These are phyloP conservation scores for Tephrocybe sp. DNA, from an alignment of 768 basidiomycete genomes.

Conservation along the genomic window DNA sequence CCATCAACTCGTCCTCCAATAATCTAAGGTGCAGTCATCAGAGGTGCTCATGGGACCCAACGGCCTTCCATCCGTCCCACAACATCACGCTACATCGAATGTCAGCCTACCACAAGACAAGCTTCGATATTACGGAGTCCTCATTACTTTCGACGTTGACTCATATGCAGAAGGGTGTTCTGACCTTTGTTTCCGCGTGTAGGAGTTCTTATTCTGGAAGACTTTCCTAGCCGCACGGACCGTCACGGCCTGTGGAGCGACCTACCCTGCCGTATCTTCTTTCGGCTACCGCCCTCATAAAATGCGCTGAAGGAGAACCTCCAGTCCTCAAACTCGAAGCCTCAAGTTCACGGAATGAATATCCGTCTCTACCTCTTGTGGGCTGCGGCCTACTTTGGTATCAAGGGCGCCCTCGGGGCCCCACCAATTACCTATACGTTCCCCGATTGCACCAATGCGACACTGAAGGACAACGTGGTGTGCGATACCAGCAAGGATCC, in stretches of 20 bases:
- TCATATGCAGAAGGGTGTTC: too few species aligned
- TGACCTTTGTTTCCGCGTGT: too few species aligned
- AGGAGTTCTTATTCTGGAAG: too few species aligned
- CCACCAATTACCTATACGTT: constrained; percentile 32
- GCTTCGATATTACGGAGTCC: too few species aligned
- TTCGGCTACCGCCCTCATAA: background rate
- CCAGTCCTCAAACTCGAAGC: too few species aligned
- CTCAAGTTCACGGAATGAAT: background rate
- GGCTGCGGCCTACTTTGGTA: constrained; percentile 1
- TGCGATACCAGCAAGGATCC: constrained; percentile 45
- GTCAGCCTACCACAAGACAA: too few species aligned
- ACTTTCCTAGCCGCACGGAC: too few species aligned
- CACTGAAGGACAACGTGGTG: constrained; percentile 42
- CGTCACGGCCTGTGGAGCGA: too few species aligned
- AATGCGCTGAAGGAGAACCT: background rate
- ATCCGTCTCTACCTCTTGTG: constrained; percentile 6
- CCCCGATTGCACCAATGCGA: constrained; percentile 46
- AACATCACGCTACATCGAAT: too few species aligned
- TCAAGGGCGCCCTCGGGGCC: background rate
- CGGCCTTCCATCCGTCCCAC: too few species aligned
- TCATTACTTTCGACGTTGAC: too few species aligned
- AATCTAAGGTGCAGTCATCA: background rate
- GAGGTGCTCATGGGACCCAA: background rate
- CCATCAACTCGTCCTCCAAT: background rate
- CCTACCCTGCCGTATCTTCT: too few species aligned